phyloP scores from a whole-genome alignment of 352 stramenopile genomes.

The Phytophthora fragariae region DNA sequence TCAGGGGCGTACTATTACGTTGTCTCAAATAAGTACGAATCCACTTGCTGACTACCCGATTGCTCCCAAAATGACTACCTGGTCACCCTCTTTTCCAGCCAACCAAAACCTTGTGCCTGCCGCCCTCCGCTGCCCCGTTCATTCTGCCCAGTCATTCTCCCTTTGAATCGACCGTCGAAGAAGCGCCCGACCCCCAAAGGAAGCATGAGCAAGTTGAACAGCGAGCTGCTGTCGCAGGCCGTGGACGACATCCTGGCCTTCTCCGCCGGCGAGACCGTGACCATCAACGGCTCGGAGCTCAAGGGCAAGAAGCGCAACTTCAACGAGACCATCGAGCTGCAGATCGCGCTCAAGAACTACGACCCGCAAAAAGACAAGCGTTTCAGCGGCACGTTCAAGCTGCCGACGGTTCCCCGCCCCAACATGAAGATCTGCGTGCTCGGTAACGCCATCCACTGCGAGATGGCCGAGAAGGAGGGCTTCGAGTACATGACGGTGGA shows the following conservation, averaged over 20 bases:
- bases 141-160: constrained; percentile 57
- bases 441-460: constrained; percentile 98
- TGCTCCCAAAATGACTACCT: not conserved
- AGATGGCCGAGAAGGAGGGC: constrained; percentile 98
- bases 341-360: constrained; percentile 99
- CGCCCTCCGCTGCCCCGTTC: too few relatives aligned
- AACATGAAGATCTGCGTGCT: constrained; percentile 99
- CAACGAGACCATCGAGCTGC: constrained; percentile 98
- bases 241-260: constrained; percentile 97
- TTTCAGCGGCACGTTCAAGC: constrained; percentile 99
- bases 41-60: not conserved
- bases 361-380: constrained; percentile 99
- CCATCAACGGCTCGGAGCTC: constrained; percentile 90
- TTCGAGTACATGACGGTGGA: constrained; percentile 99
- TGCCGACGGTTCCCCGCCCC: constrained; percentile 95
- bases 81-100: constrained; percentile 6
- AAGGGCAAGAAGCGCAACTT: constrained; percentile 99
- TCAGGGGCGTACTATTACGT: not conserved
- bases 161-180: constrained; percentile 77
- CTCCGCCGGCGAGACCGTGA: constrained; percentile 94
- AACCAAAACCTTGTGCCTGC: constrained; percentile 17
- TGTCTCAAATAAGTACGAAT: not conserved
- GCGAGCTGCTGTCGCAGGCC: constrained; percentile 95
- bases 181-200: constrained; percentile 56
- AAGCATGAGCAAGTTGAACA: constrained; percentile 97